Evolutionary conservation across 2,329 filamentous ascomycete genomes (phyloP).

Genomic region (Dendryphion nanum): DNA sequence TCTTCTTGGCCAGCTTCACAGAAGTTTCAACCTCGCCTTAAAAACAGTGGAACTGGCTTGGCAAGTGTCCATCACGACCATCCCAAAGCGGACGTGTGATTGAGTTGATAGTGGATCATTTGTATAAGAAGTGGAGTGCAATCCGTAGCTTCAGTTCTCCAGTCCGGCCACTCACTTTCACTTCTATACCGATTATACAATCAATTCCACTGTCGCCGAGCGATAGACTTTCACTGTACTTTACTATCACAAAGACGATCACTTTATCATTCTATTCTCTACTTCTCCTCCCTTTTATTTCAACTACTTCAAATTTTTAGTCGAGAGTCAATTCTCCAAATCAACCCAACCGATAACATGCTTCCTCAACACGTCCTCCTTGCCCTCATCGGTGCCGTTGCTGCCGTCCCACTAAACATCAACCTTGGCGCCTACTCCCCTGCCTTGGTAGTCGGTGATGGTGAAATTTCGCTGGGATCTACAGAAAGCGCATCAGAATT

Average conservation of each 20-base stretch:
- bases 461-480: constrained; percentile 50
- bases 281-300: constrained; percentile 4
- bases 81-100: background rate
- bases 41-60: constrained; percentile 34
- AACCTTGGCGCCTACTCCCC: constrained; percentile 54
- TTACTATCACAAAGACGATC: constrained; percentile 15
- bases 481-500: constrained; percentile 42
- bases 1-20: constrained; percentile 37
- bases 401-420: constrained; percentile 51
- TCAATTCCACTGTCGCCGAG: constrained; percentile 28
- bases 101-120: too few species aligned
- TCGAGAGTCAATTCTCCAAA: constrained; percentile 17
- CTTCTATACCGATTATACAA: constrained; percentile 26
- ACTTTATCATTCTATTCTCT: constrained; percentile 15
- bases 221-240: constrained; percentile 26
- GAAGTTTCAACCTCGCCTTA: constrained; percentile 37
- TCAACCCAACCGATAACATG: constrained; percentile 29
- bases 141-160: constrained; percentile 22
- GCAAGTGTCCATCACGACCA: constrained; percentile 12
- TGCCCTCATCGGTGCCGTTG: constrained; percentile 34
- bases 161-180: constrained; percentile 40
- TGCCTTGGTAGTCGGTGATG: constrained; percentile 55
- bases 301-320: constrained; percentile 13
- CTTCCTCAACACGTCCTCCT: constrained; percentile 38
- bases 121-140: background rate